These are phyloP conservation scores for Cystobasidium pallidum DNA, from an alignment of 1,284 basidiomycete species.

Conservation along the genomic window DNA sequence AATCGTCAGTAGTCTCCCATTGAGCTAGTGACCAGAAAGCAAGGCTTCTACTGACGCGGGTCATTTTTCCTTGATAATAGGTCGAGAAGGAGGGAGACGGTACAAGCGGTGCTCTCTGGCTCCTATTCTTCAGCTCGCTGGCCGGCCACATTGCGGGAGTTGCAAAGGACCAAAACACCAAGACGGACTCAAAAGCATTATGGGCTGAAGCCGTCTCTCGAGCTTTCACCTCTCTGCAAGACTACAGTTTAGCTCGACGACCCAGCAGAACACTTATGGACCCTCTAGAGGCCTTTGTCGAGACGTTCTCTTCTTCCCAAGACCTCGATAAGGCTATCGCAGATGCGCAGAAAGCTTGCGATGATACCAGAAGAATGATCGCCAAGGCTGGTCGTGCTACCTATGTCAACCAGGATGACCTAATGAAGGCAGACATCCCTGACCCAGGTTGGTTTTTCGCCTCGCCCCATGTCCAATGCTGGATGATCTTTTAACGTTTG, in stretches of 20 bases:
- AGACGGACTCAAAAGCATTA: slow-evolving; percentile 60
- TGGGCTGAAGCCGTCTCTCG: slow-evolving; percentile 68
- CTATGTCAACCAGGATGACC: slow-evolving; percentile 70
- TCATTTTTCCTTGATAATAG: slow-evolving; percentile 20
- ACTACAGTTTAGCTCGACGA: slow-evolving; percentile 83
- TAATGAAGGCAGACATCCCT: slow-evolving; percentile 55
- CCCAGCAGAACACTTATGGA: slow-evolving; percentile 76
- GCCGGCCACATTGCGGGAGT: slow-evolving; percentile 70
- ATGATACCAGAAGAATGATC: slow-evolving; percentile 70
- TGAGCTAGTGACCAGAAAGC: no score
- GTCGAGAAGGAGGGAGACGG: slow-evolving; percentile 86
- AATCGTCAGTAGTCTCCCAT: slow-evolving; percentile 61
- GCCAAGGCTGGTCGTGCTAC: slow-evolving; percentile 89
- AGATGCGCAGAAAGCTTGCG: slow-evolving; percentile 70
- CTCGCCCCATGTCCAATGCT: not conserved
- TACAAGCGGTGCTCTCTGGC: slow-evolving; percentile 85
- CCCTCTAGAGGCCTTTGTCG: slow-evolving; percentile 76
- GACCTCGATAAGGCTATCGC: slow-evolving; percentile 63
- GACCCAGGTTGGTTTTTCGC: slow-evolving; percentile 16
- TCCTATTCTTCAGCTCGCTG: slow-evolving; percentile 78
- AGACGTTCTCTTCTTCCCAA: slow-evolving; percentile 52
- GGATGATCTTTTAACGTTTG: not conserved
- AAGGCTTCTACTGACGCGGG: no score
- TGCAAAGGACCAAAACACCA: slow-evolving; percentile 57
- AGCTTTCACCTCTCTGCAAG: slow-evolving; percentile 75